Percentiles rank a stretch among this genome's conserved stretches.
phyloP scores from a whole-genome alignment of 129 eudicot species.

The Arctium minus region DNA sequence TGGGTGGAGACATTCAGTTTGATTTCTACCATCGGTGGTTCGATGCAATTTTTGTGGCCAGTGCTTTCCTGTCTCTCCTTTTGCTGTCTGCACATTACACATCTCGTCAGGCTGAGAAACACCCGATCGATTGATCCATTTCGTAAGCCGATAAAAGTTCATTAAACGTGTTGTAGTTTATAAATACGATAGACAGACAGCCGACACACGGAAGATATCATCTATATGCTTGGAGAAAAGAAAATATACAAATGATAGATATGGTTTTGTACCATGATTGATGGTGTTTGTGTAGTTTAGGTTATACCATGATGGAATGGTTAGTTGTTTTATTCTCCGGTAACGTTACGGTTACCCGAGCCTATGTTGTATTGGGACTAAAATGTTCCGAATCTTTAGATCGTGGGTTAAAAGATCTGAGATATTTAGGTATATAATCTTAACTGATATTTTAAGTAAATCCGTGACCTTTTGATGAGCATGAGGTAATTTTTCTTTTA shows the following conservation, averaged over 20 bases:
- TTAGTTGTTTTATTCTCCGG: not conserved
- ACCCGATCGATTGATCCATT: constrained; percentile 64
- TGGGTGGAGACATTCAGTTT: constrained; percentile 97
- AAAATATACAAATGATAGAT: constrained; percentile 17
- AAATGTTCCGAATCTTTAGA: not conserved
- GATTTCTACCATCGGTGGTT: constrained; percentile 98
- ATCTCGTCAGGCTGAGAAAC: constrained; percentile 93
- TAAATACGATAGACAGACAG: not conserved
- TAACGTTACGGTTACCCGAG: not conserved
- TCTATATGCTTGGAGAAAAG: not conserved
- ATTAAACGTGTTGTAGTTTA: constrained; percentile 17
- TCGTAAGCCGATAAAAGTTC: constrained; percentile 9
- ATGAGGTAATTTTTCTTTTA: too few species aligned
- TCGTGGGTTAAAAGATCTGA: not conserved
- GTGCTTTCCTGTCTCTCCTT: constrained; percentile 92
- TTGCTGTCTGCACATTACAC: constrained; percentile 97
- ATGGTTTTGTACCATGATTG: constrained; percentile 26
- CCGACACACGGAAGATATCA: not conserved
- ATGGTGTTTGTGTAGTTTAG: constrained; percentile 18
- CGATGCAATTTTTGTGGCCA: constrained; percentile 95
- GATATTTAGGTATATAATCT: not conserved
- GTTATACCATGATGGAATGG: not conserved
- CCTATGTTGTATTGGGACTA: too few species aligned
- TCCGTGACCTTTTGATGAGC: too few species aligned
- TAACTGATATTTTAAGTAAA: not conserved